Evolutionary conservation across 2,329 filamentous ascomycete genomes (phyloP), one percentile per base, ranked within the genome.

Genomic region (Cadophora sp.): DNA sequence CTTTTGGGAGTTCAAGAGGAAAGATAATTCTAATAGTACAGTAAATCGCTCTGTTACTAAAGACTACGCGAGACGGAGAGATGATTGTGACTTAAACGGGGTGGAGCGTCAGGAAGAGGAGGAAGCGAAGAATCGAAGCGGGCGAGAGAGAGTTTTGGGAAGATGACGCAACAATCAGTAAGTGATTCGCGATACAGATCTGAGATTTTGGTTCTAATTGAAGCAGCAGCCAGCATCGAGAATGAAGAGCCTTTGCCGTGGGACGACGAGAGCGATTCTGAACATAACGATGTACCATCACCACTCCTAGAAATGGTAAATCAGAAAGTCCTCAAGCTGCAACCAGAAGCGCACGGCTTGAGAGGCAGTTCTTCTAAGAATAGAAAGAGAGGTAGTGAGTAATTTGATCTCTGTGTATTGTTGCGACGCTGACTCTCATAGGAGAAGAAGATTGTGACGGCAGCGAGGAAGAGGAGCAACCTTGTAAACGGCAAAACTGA

Each of bases 261-360:
- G 56, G 56, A 66, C 16, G 64, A 66, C 43, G 64, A 66, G 43
- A 66, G 46, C 24, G 56, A 66, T n/a, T 26, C n/a, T 4, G 64
- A 60, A 50, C 55, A 60, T 34, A 59, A 16, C 19, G 12, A 16
- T 43, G n/a, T 24, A 40, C 12, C 9, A 26, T 37, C 4, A 59
- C 11, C 11, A 46, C 40, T 16, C 5, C 12, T 14, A 1, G n/a
- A 40, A 12, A 7, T 56, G 55, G 3, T 26, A 22, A 3, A 29
- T 7, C 24, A 29, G 12, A 4, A 27, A 43, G 3, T 26, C 27
- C 1, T 19, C 14, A 6, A 29, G 16, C 27, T 3, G 3, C 27
- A 29, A n/a, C 26, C 26, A 31, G 5, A 9, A 6, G 4, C 37
- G 14, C 4, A 59, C 14, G 12, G 9, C 34, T n/a, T 8, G 22